These are phyloP conservation scores for Apiotrichum akiyoshidainum DNA, from an alignment of 1,284 basidiomycete species.

Conservation along the genomic window DNA sequence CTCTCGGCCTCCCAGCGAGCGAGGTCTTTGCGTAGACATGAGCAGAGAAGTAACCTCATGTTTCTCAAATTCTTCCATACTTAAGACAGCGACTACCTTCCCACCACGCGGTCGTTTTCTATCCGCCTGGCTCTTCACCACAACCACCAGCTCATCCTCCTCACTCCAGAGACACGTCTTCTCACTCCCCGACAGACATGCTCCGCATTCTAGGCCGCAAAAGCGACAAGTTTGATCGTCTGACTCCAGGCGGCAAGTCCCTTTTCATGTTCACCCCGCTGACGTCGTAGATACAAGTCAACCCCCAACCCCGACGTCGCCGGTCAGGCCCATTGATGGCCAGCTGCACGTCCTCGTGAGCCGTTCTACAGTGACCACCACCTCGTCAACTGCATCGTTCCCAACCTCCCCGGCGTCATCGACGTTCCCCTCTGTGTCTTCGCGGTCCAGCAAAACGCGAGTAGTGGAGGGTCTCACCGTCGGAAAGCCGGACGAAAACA, in stretches of 20 bases:
- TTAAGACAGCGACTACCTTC: constrained; percentile 1
- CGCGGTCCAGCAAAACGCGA: neutral
- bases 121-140: neutral
- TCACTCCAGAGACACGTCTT: neutral
- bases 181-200: neutral
- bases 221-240: neutral
- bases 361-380: neutral
- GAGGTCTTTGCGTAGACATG: no score
- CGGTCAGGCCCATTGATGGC: neutral
- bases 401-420: neutral
- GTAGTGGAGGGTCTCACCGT: neutral
- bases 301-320: neutral
- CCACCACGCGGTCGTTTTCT: neutral
- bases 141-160: neutral
- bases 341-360: constrained; percentile 1
- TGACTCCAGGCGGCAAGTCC: neutral
- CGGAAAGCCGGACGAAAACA: neutral
- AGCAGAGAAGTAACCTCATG: no score
- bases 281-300: neutral
- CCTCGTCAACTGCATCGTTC: neutral
- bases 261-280: no score
- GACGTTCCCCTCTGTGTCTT: neutral
- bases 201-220: constrained; percentile 1
- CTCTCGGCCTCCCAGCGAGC: no score
- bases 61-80: neutral